phyloP scores from a whole-genome alignment of 257 asterid genomes.

The Plantago major region DNA sequence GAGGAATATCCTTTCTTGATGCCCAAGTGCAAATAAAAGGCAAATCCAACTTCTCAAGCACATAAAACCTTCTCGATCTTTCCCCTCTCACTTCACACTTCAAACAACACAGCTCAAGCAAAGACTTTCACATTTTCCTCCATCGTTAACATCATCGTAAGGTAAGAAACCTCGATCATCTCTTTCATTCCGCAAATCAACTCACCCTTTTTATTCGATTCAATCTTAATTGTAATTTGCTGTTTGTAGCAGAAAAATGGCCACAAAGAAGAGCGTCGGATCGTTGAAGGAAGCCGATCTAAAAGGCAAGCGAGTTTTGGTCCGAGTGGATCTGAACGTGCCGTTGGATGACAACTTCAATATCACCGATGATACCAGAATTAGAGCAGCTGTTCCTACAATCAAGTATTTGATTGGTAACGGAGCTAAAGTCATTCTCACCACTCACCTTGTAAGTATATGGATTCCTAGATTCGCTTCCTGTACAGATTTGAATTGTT shows the following conservation, averaged over 20 bases:
- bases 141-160: conserved; percentile 5
- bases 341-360: conserved; percentile 63
- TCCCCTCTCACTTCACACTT: background rate
- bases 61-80: background rate
- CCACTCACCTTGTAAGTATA: conserved; percentile 35
- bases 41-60: background rate
- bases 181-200: background rate
- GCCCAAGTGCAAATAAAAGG: background rate
- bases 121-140: background rate
- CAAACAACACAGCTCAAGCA: background rate
- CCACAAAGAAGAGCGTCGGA: conserved; percentile 78
- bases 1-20: background rate
- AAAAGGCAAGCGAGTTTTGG: conserved; percentile 64
- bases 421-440: conserved; percentile 41
- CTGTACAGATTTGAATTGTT: too few species aligned
- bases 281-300: conserved; percentile 68
- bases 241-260: conserved; percentile 32
- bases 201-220: background rate
- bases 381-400: conserved; percentile 76
- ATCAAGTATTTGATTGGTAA: conserved; percentile 47
- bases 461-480: background rate
- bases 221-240: background rate
- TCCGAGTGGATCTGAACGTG: conserved; percentile 73
- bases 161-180: background rate
- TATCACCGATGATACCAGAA: conserved; percentile 72